Evolutionary conservation across 345 rosid species (phyloP), one percentile per base, ranked within the genome.

Genomic region (Reutealis trisperma): DNA sequence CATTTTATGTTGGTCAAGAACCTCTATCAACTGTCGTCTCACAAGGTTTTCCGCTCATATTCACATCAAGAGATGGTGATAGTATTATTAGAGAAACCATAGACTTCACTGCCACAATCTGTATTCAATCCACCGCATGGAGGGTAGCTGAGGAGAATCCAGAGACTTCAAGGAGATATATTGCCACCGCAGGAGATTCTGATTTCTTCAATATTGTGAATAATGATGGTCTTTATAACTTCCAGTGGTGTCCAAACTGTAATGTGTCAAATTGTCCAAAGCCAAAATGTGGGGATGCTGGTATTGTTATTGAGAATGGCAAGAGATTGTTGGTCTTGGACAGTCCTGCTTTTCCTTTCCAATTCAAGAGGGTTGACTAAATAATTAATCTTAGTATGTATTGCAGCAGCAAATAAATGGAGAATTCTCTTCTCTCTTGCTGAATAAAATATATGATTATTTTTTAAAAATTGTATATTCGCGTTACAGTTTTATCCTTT

Each of bases 231-330:
- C 66, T 75, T 22, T 73, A 73, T 18, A 22, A 54, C 15, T 60
- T 79, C 41, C 21, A 14, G 0, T 68, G 78, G 73, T 74, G 82
- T 19, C 81, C 77, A 0, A 16, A 27, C 18, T 75, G 78, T 24
- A 58, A 13, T 9, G 6, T 21, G 1, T 10, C 47, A 15, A n/a
- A 65, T 47, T 78, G 81, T 54, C 72, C 72, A 0, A 41, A 25
- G 63, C 77, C 61, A 8, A 42, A 67, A 71, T 79, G 81, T 67
- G 77, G 77, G 7, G 22, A 21, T 70, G 61, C 45, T 51, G 73
- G 73, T 51, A 70, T 70, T 70, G 27, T 70, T 60, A 18, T 52
- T 27, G 42, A 55, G 73, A 30, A 70, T 30, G 61, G 44, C 13
- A 70, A 6, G 2, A 51, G 73, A 30, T 70, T 70, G 24, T 32